A percentile compares a stretch with the other conserved stretches of the same genome.
Evolutionary conservation across 2,329 filamentous ascomycete genomes (phyloP).

Genomic region (Onygena corvina): DNA sequence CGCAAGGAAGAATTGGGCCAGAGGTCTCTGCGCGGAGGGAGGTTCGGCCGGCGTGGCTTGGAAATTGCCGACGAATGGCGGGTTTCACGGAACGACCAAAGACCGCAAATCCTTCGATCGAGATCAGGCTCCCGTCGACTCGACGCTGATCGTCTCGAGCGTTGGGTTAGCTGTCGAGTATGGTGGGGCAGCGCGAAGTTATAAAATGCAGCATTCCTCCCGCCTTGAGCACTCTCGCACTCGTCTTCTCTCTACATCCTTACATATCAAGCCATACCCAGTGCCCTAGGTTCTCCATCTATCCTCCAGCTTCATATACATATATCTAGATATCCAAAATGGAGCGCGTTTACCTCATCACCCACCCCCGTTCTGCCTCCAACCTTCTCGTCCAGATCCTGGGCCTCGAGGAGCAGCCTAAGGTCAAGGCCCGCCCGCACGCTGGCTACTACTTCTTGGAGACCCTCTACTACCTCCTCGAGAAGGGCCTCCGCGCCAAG

Average conservation of each 20-base stretch:
- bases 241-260: not conserved
- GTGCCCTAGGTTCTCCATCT: not conserved
- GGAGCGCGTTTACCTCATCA: conserved; percentile 18
- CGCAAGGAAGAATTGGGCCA: not conserved
- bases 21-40: not conserved
- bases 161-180: too few species aligned
- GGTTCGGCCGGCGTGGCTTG: not conserved
- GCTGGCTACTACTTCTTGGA: conserved; percentile 24
- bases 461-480: conserved; percentile 11
- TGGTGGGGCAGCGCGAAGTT: too few species aligned
- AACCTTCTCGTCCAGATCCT: conserved; percentile 25
- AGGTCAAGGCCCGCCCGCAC: conserved; percentile 15
- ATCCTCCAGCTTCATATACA: not conserved
- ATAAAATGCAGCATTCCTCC: too few species aligned
- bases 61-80: not conserved
- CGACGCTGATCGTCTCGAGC: not conserved
- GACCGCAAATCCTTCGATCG: not conserved
- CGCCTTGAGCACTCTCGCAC: too few species aligned
- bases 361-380: conserved; percentile 25
- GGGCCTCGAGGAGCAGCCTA: conserved; percentile 22
- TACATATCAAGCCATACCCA: not conserved
- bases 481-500: conserved; percentile 15
- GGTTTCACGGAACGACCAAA: not conserved
- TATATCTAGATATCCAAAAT: not conserved
- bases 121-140: not conserved